Percentiles rank a stretch among this genome's conserved stretches.
phyloP scores from a whole-genome alignment of 495 filamentous ascomycete species.

The Daldinia loculata region DNA sequence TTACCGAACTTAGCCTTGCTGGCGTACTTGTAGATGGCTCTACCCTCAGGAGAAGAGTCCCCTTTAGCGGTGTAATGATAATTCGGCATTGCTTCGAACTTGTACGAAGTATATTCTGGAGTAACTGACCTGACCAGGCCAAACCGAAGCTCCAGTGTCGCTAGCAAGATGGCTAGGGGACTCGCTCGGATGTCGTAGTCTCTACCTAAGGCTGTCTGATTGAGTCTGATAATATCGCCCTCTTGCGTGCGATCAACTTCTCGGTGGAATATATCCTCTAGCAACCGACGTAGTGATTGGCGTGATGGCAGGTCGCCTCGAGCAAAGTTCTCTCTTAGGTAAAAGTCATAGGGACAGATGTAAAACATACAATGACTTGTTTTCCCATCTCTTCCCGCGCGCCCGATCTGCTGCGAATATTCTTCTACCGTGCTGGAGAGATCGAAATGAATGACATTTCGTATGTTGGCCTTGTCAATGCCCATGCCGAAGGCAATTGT shows the following conservation, averaged over 20 bases:
- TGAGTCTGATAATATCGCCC: slow-evolving; percentile 57
- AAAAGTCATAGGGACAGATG: slow-evolving; percentile 61
- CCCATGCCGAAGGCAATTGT: slow-evolving; percentile 71
- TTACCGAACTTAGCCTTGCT: slow-evolving; percentile 43
- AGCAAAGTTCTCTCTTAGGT: slow-evolving; percentile 62
- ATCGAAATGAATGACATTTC: slow-evolving; percentile 66
- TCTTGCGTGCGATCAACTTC: slow-evolving; percentile 34
- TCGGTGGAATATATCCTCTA: slow-evolving; percentile 57
- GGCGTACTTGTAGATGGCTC: slow-evolving; percentile 47
- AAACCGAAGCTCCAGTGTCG: slow-evolving; percentile 64
- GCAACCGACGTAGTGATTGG: slow-evolving; percentile 52
- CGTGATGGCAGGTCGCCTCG: slow-evolving; percentile 64
- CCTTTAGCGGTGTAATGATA: slow-evolving; percentile 39
- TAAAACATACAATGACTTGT: slow-evolving; percentile 63
- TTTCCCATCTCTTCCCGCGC: slow-evolving; percentile 64
- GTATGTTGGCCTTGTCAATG: slow-evolving; percentile 66
- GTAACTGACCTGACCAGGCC: slow-evolving; percentile 62
- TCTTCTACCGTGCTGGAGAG: slow-evolving; percentile 64
- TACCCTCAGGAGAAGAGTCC: slow-evolving; percentile 47
- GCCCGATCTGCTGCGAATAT: slow-evolving; percentile 68
- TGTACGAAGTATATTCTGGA: slow-evolving; percentile 62
- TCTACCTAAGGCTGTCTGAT: slow-evolving; percentile 50
- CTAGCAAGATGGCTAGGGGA: slow-evolving; percentile 57
- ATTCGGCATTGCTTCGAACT: slow-evolving; percentile 48
- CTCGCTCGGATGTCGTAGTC: slow-evolving; percentile 56